Evolutionary conservation across 352 stramenopile species (phyloP).

Genomic region (Pythium inflatum): DNA sequence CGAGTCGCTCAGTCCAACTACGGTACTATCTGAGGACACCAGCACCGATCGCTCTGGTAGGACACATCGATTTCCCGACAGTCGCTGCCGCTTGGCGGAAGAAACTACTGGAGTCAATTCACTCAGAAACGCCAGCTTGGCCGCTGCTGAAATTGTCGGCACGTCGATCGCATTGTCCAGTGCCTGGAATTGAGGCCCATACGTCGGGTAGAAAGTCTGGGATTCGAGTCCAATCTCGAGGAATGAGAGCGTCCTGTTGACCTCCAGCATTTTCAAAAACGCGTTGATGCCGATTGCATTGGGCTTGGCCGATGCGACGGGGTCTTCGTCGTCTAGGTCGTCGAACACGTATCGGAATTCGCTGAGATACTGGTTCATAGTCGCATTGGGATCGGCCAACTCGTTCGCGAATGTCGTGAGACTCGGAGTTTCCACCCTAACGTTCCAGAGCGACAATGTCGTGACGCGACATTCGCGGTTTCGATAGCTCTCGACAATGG

Average conservation of each 20-base stretch:
- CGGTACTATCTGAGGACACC: no score
- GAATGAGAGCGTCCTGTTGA: constrained; percentile 17
- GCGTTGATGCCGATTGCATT: constrained; percentile 6
- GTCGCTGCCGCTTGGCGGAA: no score
- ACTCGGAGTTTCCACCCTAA: not conserved
- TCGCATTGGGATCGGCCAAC: not conserved
- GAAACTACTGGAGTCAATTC: no score
- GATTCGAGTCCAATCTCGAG: constrained; percentile 27
- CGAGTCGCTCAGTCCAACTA: no score
- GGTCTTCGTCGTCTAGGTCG: no score
- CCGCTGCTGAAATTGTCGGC: no score
- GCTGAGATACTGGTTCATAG: not conserved
- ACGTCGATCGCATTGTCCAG: no score
- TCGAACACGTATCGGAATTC: constrained; percentile 3
- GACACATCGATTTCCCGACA: no score
- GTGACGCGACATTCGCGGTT: not conserved
- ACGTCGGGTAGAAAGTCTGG: no score
- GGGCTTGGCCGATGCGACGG: not conserved
- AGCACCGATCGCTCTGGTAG: no score
- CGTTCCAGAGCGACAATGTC: not conserved
- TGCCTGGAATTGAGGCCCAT: no score
- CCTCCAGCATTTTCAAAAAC: constrained; percentile 16
- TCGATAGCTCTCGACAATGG: not conserved
- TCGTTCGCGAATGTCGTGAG: not conserved
- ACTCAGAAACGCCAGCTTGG: no score